Conservation (phyloP, 768 basidiomycete species). For the Suillus ampliporus region DNA sequence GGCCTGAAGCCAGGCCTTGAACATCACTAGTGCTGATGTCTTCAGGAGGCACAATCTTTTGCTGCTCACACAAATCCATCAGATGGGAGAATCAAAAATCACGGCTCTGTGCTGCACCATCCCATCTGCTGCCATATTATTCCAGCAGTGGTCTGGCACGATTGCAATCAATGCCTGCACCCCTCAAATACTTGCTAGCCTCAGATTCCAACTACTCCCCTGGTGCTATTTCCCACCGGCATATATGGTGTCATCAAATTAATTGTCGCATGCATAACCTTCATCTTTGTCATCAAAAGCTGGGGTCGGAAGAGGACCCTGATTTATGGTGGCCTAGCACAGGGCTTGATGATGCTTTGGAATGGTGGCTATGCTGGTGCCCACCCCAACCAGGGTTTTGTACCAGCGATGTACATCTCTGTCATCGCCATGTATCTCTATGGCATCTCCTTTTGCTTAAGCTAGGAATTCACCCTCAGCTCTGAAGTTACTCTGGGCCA, state of each 20-base stretch:
- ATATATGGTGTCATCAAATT: conserved; percentile 49
- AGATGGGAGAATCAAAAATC: conserved; percentile 40
- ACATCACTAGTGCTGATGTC: too few species aligned
- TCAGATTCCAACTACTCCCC: conserved; percentile 39
- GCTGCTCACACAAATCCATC: conserved; percentile 31
- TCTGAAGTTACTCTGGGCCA: conserved; percentile 43
- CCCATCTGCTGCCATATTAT: conserved; percentile 37
- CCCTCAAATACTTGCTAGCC: conserved; percentile 40
- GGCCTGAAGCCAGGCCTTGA: too few species aligned
- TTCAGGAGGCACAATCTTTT: conserved; percentile 27
- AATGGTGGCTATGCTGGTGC: conserved; percentile 36
- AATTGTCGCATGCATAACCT: conserved; percentile 32
- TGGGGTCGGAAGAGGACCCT: conserved; percentile 44
- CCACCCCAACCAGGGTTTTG: conserved; percentile 31
- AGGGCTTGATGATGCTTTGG: conserved; percentile 44
- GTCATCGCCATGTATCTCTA: conserved; percentile 43
- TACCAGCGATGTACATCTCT: conserved; percentile 39
- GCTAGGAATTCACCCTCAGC: conserved; percentile 38
- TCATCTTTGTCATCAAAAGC: conserved; percentile 44
- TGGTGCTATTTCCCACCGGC: conserved; percentile 44
- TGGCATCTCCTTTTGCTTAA: conserved; percentile 42
- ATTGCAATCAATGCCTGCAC: conserved; percentile 48
- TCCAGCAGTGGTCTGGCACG: conserved; percentile 47
- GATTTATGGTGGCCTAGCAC: conserved; percentile 41
- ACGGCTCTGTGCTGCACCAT: conserved; percentile 38